phyloP scores from a whole-genome alignment of 1,139 yeast species.

The Yamadazyma blattariae region DNA sequence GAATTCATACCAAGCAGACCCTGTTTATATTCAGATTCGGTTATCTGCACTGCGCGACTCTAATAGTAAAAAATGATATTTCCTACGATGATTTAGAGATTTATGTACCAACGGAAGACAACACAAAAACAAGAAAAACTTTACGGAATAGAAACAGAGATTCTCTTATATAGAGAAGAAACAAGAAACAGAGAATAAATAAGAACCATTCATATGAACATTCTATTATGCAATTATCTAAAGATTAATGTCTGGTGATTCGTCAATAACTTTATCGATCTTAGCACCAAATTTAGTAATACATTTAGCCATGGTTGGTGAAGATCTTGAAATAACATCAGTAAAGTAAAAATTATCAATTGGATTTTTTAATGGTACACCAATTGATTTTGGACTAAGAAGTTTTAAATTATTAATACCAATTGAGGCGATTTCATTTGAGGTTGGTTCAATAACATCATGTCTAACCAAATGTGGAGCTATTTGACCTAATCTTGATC shows the following conservation, averaged over 20 bases:
- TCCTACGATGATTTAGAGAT: too few species aligned
- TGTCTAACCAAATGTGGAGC: slow-evolving; percentile 82
- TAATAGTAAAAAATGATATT: too few species aligned
- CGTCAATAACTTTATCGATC: slow-evolving; percentile 57
- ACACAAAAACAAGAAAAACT: too few species aligned
- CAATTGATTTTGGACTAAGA: slow-evolving; percentile 38
- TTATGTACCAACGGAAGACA: too few species aligned
- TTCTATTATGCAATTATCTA: slow-evolving; percentile 3
- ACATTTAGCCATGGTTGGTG: slow-evolving; percentile 90
- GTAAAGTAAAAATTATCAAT: slow-evolving; percentile 85
- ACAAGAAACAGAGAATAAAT: too few species aligned
- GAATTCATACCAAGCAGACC: too few species aligned
- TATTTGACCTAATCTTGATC: slow-evolving; percentile 69
- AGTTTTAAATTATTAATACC: slow-evolving; percentile 55
- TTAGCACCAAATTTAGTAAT: slow-evolving; percentile 64
- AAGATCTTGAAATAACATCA: slow-evolving; percentile 81
- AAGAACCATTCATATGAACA: too few species aligned
- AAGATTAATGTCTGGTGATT: slow-evolving; percentile 37
- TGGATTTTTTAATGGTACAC: slow-evolving; percentile 61
- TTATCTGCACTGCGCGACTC: background rate
- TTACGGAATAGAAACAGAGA: too few species aligned
- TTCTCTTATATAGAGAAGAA: too few species aligned
- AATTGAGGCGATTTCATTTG: slow-evolving; percentile 52
- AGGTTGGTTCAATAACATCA: slow-evolving; percentile 71
- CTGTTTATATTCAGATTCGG: background rate